Conservation (phyloP, 371 early-diverging fungal species). For the Massospora cicadina region DNA sequence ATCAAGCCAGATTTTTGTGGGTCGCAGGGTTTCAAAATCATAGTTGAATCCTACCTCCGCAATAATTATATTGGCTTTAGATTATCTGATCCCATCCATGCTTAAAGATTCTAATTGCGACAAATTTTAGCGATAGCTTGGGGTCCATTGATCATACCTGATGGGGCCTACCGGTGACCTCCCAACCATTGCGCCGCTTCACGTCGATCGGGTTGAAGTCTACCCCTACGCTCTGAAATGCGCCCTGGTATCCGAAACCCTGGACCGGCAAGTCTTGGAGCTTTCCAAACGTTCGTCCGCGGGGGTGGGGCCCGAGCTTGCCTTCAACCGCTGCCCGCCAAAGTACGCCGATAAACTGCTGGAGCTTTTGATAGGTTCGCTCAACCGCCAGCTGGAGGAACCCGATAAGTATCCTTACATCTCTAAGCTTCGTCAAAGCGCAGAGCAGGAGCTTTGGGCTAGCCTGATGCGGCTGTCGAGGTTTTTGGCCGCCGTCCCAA, state of each 20-base stretch:
- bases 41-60: too few relatives aligned
- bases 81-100: too few relatives aligned
- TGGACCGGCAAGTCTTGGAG: not conserved
- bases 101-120: too few relatives aligned
- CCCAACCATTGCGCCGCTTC: too few relatives aligned
- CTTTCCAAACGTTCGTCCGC: not conserved
- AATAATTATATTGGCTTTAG: too few relatives aligned
- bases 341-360: not conserved
- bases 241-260: not conserved
- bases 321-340: not conserved
- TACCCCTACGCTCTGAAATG: not conserved
- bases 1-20: too few relatives aligned
- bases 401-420: conserved; percentile 5
- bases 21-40: too few relatives aligned
- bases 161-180: too few relatives aligned
- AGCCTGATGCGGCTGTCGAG: not conserved
- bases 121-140: too few relatives aligned
- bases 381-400: not conserved
- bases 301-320: not conserved
- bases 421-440: not conserved
- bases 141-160: too few relatives aligned
- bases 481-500: not conserved
- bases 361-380: not conserved
- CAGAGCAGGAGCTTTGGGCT: not conserved
- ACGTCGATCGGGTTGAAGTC: not conserved